phyloP scores from a whole-genome alignment of 75 land plant species.

The Cupressus sempervirens region DNA sequence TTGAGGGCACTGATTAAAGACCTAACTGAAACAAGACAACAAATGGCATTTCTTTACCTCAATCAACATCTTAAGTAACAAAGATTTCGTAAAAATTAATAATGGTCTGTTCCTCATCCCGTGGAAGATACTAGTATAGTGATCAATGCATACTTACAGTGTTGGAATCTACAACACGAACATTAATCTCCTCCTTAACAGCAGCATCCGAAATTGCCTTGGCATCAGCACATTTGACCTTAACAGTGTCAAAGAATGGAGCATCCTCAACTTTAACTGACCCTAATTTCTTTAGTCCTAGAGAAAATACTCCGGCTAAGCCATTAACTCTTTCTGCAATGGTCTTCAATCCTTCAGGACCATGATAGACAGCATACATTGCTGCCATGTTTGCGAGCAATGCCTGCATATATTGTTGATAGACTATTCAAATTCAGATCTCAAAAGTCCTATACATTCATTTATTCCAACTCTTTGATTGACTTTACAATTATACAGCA shows the following conservation, averaged over 20 bases:
- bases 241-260: slow-evolving; percentile 56
- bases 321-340: slow-evolving; percentile 27
- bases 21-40: not conserved
- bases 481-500: not conserved
- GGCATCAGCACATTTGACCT: slow-evolving; percentile 25
- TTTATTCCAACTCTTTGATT: not conserved
- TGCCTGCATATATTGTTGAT: slow-evolving; percentile 7
- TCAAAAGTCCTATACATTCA: not conserved
- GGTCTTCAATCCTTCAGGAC: slow-evolving; percentile 20
- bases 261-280: slow-evolving; percentile 15
- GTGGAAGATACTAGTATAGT: not conserved
- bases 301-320: slow-evolving; percentile 35
- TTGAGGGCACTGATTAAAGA: not conserved
- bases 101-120: not conserved
- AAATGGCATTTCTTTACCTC: not conserved
- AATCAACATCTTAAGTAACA: not conserved
- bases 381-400: slow-evolving; percentile 25
- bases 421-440: not conserved
- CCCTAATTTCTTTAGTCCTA: slow-evolving; percentile 31
- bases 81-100: not conserved
- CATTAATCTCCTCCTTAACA: slow-evolving; percentile 24
- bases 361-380: slow-evolving; percentile 25
- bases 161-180: slow-evolving; percentile 30
- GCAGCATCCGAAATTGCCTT: slow-evolving; percentile 24
- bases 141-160: slow-evolving; percentile 27